Evolutionary conservation across 805 yeast species (phyloP).

Genomic region (Pichia ethanolica): DNA sequence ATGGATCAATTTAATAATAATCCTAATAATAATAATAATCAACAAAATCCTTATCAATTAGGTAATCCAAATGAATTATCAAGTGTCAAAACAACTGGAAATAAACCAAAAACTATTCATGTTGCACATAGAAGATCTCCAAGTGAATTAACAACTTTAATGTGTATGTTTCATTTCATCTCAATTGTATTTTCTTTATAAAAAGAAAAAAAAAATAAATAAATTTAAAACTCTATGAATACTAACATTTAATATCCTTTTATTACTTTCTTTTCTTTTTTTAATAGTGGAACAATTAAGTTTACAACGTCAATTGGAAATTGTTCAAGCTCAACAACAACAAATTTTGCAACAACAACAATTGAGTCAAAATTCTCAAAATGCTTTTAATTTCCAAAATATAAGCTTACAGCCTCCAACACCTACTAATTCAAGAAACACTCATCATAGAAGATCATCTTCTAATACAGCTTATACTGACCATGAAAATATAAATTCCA

Average conservation of each 20-base stretch:
- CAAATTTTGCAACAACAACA: constrained; percentile 62
- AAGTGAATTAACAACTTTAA: constrained; percentile 85
- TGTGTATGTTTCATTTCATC: constrained; percentile 45
- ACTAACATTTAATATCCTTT: constrained; percentile 3
- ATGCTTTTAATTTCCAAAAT: constrained; percentile 18
- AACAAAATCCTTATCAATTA: neutral
- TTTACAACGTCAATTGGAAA: constrained; percentile 86
- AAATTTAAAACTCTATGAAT: neutral
- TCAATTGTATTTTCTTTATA: neutral
- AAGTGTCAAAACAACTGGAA: constrained; percentile 27
- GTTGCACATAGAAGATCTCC: constrained; percentile 97
- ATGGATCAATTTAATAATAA: constrained; percentile 3
- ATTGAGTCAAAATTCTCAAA: constrained; percentile 24
- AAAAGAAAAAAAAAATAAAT: too few species aligned
- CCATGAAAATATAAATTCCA: constrained; percentile 7
- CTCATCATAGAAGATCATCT: constrained; percentile 27
- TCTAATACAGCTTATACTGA: constrained; percentile 16
- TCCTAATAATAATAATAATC: neutral
- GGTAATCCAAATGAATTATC: constrained; percentile 5
- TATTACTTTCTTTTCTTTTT: neutral
- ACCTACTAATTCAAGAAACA: constrained; percentile 4
- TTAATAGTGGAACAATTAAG: constrained; percentile 67
- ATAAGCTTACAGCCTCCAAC: constrained; percentile 18
- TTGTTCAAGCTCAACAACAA: constrained; percentile 88
- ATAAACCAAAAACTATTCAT: constrained; percentile 57